Percentiles rank a stretch among this genome's conserved stretches.
These are phyloP conservation scores for Tolypocladium tropicale DNA, from an alignment of 2,329 filamentous ascomycete species.

Conservation along the genomic window DNA sequence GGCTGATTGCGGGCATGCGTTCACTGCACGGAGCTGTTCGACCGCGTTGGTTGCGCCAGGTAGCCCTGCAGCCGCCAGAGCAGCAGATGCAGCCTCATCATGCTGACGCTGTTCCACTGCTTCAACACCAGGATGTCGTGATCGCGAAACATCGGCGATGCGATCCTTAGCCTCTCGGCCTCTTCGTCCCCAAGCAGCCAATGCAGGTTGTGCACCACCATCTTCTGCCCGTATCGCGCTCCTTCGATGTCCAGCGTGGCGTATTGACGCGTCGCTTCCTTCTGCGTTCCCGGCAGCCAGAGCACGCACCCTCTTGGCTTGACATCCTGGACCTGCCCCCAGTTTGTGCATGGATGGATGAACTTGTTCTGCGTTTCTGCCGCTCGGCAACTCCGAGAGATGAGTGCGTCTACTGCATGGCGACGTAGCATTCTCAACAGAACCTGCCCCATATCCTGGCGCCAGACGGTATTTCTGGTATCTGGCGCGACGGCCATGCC, in stretches of 20 bases:
- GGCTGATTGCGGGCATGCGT: not conserved
- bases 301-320: constrained; percentile 34
- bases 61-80: constrained; percentile 53
- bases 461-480: constrained; percentile 14
- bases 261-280: constrained; percentile 22
- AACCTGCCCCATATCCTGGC: constrained; percentile 44
- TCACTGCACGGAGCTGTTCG: not conserved
- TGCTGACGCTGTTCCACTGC: constrained; percentile 24
- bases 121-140: constrained; percentile 32
- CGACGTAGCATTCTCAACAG: constrained; percentile 41
- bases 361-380: constrained; percentile 25
- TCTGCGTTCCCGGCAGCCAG: constrained; percentile 21
- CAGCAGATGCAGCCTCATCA: constrained; percentile 33
- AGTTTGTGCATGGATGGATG: constrained; percentile 26
- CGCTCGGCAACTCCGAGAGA: constrained; percentile 10
- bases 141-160: constrained; percentile 22
- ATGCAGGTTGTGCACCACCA: constrained; percentile 43
- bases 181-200: constrained; percentile 40
- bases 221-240: constrained; percentile 20
- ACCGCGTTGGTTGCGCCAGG: constrained; percentile 13
- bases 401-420: constrained; percentile 33
- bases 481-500: constrained; percentile 15
- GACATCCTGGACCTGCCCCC: constrained; percentile 31
- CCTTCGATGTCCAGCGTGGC: constrained; percentile 32
- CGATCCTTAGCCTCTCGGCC: constrained; percentile 25